phyloP scores from a whole-genome alignment of 345 rosid species.

The Anastatica hierochuntica region DNA sequence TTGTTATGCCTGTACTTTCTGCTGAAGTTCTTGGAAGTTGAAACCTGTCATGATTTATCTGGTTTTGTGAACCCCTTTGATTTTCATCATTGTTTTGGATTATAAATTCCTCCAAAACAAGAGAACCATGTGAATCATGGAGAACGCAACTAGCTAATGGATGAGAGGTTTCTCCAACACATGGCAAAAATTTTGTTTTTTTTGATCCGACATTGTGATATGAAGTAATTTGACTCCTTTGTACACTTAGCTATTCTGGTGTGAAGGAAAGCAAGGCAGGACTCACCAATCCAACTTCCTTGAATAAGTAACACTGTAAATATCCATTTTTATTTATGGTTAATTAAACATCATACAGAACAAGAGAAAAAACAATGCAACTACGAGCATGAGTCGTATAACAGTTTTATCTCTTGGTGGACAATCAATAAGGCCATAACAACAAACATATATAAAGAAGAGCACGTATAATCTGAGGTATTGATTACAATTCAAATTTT shows the following conservation, averaged over 20 bases:
- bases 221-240: conserved; percentile 24
- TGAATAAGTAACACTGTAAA: conserved; percentile 29
- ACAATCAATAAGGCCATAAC: background rate
- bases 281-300: conserved; percentile 32
- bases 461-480: background rate
- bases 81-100: conserved; percentile 37
- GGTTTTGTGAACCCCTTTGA: conserved; percentile 22
- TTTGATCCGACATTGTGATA: conserved; percentile 18
- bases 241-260: conserved; percentile 21
- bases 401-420: background rate
- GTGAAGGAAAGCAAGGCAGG: conserved; percentile 23
- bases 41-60: conserved; percentile 36
- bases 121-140: conserved; percentile 27
- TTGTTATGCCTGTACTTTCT: conserved; percentile 45
- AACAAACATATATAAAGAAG: background rate
- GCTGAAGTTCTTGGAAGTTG: conserved; percentile 41
- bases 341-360: conserved; percentile 4
- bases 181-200: conserved; percentile 23
- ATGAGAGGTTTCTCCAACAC: conserved; percentile 23
- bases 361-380: conserved; percentile 1
- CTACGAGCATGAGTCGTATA: background rate
- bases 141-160: conserved; percentile 18
- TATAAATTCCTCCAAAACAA: conserved; percentile 55
- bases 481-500: conserved; percentile 1
- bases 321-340: conserved; percentile 2